Percentiles rank a stretch among this genome's conserved stretches.
Conservation (phyloP, 2,329 filamentous ascomycete species). For the Aspergillus pseudoglaucus region DNA sequence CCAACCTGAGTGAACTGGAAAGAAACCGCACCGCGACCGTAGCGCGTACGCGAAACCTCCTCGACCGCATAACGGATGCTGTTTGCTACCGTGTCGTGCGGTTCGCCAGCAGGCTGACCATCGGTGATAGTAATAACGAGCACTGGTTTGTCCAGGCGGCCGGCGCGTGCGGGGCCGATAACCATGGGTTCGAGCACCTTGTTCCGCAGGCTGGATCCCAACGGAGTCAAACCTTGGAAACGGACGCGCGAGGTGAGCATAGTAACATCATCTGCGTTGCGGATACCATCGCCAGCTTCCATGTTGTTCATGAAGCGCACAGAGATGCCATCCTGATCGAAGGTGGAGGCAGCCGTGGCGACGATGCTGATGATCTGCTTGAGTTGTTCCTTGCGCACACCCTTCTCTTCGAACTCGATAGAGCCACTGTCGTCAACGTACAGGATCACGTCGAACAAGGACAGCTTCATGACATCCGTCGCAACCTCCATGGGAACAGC, state of each 20-base stretch:
- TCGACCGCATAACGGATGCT: conserved; percentile 51
- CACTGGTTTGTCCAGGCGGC: conserved; percentile 56
- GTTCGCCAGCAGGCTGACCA: conserved; percentile 59
- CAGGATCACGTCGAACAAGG: conserved; percentile 56
- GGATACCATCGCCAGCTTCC: conserved; percentile 49
- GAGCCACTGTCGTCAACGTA: conserved; percentile 65
- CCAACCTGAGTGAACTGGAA: conserved; percentile 67
- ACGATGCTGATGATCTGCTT: conserved; percentile 58
- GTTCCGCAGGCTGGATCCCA: conserved; percentile 56
- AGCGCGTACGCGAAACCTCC: conserved; percentile 46
- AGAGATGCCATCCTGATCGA: conserved; percentile 62
- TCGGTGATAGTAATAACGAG: conserved; percentile 62
- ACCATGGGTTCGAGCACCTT: conserved; percentile 60
- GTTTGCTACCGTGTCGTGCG: conserved; percentile 50
- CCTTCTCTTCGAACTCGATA: conserved; percentile 62
- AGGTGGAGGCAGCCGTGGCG: conserved; percentile 59
- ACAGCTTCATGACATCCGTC: conserved; percentile 57
- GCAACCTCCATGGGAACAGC: conserved; percentile 54
- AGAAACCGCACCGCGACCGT: conserved; percentile 53
- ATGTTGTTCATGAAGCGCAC: conserved; percentile 65
- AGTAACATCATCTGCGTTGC: conserved; percentile 52
- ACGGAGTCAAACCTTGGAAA: conserved; percentile 61
- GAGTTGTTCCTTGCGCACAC: conserved; percentile 60
- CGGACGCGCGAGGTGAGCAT: conserved; percentile 52
- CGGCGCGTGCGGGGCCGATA: conserved; percentile 45